Evolutionary conservation across 1,284 basidiomycete genomes (phyloP).

Genomic region (Schizophyllum commune): DNA sequence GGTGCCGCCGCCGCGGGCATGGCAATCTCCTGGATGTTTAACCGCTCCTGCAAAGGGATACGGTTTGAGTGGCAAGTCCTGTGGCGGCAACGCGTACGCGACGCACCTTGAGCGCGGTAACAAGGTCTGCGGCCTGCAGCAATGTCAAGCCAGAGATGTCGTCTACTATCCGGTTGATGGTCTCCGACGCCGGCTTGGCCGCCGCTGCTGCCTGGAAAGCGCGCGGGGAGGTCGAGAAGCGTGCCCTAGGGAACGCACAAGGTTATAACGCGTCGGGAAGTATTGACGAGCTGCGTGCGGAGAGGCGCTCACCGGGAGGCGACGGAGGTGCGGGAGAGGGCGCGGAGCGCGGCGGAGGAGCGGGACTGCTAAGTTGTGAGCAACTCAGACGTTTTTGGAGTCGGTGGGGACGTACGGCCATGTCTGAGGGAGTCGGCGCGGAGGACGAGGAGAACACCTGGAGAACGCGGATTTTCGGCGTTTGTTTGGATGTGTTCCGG

Average conservation of each 20-base stretch:
- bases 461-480: not conserved
- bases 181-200: slow-evolving; percentile 42
- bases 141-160: slow-evolving; percentile 88
- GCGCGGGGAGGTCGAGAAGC: slow-evolving; percentile 21
- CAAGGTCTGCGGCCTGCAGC: slow-evolving; percentile 96
- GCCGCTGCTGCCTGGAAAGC: slow-evolving; percentile 16
- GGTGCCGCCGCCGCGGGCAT: slow-evolving; percentile 77
- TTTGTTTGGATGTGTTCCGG: not conserved
- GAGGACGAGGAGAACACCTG: not conserved
- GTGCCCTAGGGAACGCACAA: slow-evolving; percentile 16
- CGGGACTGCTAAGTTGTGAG: not conserved
- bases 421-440: not conserved
- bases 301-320: not conserved
- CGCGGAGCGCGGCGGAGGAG: not conserved
- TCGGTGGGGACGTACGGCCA: not conserved
- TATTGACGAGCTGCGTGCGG: not conserved
- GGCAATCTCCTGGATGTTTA: slow-evolving; percentile 98
- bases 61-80: no score
- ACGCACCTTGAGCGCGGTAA: slow-evolving; percentile 82
- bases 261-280: not conserved
- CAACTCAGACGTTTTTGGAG: no score
- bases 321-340: not conserved
- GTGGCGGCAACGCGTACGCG: no score
- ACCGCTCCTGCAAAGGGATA: slow-evolving; percentile 63
- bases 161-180: slow-evolving; percentile 83